A percentile compares a stretch with the other conserved stretches of the same genome.
Conservation (phyloP, 352 stramenopile genomes). For the Pythium insidiosum region DNA sequence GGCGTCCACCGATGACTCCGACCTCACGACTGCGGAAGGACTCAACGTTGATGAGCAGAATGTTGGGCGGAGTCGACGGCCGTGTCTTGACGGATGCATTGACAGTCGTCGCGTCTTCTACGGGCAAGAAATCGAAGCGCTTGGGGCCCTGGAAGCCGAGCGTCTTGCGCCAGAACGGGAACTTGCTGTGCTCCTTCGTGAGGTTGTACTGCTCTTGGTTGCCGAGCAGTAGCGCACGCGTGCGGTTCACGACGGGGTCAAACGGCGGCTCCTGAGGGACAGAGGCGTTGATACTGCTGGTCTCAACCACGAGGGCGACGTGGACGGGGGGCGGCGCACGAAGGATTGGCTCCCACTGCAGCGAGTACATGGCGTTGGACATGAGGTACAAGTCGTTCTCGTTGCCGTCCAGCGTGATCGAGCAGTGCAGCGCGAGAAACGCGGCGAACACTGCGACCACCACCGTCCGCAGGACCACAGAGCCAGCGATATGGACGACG, state of each 20-base stretch:
- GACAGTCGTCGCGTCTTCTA: neutral
- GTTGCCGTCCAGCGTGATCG: conserved; percentile 5
- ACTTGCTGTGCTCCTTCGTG: too few species aligned
- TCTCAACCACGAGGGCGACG: neutral
- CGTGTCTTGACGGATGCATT: neutral
- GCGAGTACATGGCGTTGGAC: conserved; percentile 13
- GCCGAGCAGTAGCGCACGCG: too few species aligned
- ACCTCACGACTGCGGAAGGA: conserved; percentile 6
- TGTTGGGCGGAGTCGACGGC: conserved; percentile 4
- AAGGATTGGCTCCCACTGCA: conserved; percentile 5
- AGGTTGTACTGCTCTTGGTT: too few species aligned
- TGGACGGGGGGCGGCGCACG: neutral
- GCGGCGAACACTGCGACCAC: neutral
- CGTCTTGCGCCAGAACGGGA: conserved; percentile 9
- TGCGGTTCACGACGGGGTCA: too few species aligned
- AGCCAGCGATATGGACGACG: neutral
- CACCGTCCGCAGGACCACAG: neutral
- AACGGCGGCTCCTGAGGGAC: too few species aligned
- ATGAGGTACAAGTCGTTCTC: conserved; percentile 7
- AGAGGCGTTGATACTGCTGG: too few species aligned
- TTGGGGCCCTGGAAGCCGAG: conserved; percentile 4
- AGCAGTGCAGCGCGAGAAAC: conserved; percentile 2
- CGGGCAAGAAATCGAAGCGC: conserved; percentile 1
- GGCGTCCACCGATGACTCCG: conserved; percentile 4
- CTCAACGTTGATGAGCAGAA: conserved; percentile 11